Evolutionary conservation across 192 early-diverging fungal genomes (phyloP), one percentile per base, ranked within the genome.

Genomic region (Linnemannia zychae): DNA sequence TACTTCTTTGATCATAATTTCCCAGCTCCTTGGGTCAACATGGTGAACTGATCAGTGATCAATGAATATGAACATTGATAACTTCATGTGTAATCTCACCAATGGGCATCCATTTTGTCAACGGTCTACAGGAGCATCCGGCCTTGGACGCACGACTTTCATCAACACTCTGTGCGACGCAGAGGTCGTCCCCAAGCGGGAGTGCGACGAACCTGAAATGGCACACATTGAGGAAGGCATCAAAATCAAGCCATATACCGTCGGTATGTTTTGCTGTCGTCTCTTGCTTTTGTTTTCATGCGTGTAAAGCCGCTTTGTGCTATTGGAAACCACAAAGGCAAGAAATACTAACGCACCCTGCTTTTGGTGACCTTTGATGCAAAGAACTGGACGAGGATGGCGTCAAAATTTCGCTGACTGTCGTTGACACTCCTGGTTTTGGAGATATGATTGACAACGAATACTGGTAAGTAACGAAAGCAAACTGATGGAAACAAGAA

Each of bases 361-460:
- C n/a, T n/a, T n/a, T n/a, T n/a, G n/a, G n/a, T n/a, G n/a, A n/a
- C n/a, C n/a, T n/a, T n/a, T 17, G 40, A 7, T 33, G 9, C 11
- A 36, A 44, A 86, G 97, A 99, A 75, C 93, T 99, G 87, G 97
- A 99, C 80, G 98, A 99, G 90, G 97, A 99, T 88, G 98, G 98
- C 53, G 94, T 97, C 89, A 96, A 96, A 87, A 96, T 99, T 49
- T 93, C 97, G 40, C 92, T 99, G 52, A 99, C 98, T n/a, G 95
- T 99, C 73, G 95, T 99, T 37, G 99, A 99, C 87, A 99, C 99
- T 67, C 98, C 99, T 49, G 99, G 98, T 7, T 99, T 99, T 87
- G 99, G 98, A 76, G 97, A 99, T 87, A 95, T 97, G 78, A 94
- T 99, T 75, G 97, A 99, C 89, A 96, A 98, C 87, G 97, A 98